Percentiles rank a stretch among this genome's conserved stretches.
Evolutionary conservation across 1,284 basidiomycete genomes (phyloP).

Genomic region (Puccinia brachypodii): DNA sequence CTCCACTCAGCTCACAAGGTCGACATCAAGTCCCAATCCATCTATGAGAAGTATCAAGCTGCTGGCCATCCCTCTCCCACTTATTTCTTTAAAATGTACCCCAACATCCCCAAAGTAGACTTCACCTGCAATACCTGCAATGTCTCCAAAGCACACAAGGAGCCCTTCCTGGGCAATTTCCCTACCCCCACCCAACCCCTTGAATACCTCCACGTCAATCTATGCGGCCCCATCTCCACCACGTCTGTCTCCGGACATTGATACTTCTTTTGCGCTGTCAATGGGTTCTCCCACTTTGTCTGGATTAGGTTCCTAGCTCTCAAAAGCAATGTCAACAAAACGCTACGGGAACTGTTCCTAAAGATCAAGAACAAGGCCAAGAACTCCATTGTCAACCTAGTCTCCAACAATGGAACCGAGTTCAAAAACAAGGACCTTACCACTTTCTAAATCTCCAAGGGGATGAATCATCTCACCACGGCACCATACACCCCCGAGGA

Average conservation of each 20-base stretch:
- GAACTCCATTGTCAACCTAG: background rate
- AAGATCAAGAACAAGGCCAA: background rate
- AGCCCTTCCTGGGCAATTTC: background rate
- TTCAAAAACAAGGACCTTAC: slow-evolving; percentile 16
- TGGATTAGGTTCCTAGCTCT: background rate
- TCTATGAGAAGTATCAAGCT: background rate
- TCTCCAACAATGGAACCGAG: slow-evolving; percentile 9
- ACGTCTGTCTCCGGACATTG: background rate
- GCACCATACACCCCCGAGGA: slow-evolving; percentile 6
- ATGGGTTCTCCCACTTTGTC: slow-evolving; percentile 6
- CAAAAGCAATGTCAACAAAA: slow-evolving; percentile 4
- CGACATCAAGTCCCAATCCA: background rate
- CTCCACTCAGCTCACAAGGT: background rate
- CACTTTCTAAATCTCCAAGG: background rate
- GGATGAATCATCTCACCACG: slow-evolving; percentile 1
- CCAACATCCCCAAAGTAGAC: background rate
- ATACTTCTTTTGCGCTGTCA: background rate
- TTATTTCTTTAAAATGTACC: slow-evolving; percentile 23
- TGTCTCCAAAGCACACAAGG: background rate
- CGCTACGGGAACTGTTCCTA: background rate
- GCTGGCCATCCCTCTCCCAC: background rate
- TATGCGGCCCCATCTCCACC: background rate
- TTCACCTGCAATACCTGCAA: slow-evolving; percentile 13
- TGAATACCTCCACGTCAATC: background rate
- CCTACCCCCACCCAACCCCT: background rate